Evolutionary conservation across 2,329 filamentous ascomycete species (phyloP), one percentile per base, ranked within the genome.

Genomic region (Calonectria pseudoturangicola): DNA sequence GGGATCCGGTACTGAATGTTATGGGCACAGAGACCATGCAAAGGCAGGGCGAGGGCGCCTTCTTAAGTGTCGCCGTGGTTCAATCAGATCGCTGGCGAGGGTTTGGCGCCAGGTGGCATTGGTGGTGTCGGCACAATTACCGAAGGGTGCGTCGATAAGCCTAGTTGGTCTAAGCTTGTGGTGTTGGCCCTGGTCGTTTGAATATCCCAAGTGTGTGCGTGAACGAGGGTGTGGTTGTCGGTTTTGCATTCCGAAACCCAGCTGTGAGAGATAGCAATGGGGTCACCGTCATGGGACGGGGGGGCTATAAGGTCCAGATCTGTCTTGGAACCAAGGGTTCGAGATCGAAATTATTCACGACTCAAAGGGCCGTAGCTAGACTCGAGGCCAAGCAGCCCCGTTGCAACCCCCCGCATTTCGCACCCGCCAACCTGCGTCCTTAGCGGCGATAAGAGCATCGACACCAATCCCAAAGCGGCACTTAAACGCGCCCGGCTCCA

Each of bases 401-500:
- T 48, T 41, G 25, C 43, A 43, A 50, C 48, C 25, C 47, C 47
- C 64, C 36, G 64, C 48, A 48, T 56, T 41, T 47, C 25, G 25
- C 36, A 25, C 30, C 36, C 56, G 16, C n/a, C n/a, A 15, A 21
- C 6, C 56, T 41, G 25, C 45, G 47, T 50, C 33, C 13, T 36
- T 50, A 13, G 70, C 39, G 70, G 48, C 58, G 58, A 72, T 72
- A 72, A 72, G 60, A 12, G 3, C 18, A 50, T 65, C 41, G 15
- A 16, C 18, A 21, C 77, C 73, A 74, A 43, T 12, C 75, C 28
- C 2, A 56, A 75, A 73, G 16, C 10, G 65, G 77, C 4, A 63
- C 36, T 39, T 76, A n/a, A 27, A 73, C 65, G 77, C 77, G 77
- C 77, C 67, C 76, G 77, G 75, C 66, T 78, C 66, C 68, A 79